Conservation (phyloP, 441 rosid species). For the Jatropha podagrica region DNA sequence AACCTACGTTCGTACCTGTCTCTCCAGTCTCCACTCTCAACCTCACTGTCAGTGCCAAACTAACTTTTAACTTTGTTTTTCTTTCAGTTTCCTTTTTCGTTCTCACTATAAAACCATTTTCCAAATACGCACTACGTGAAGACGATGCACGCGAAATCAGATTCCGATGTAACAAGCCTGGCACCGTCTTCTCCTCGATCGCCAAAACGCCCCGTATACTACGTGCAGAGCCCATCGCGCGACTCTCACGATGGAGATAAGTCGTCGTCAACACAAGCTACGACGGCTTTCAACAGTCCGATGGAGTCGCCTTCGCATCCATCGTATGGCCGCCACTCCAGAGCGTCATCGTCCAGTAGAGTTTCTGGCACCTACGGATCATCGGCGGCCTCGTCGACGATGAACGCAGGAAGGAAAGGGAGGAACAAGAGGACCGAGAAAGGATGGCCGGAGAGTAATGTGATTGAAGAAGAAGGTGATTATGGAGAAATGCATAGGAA, state of each 20-base stretch:
- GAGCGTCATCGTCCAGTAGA: constrained; percentile 65
- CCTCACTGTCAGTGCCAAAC: constrained; percentile 1
- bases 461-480: constrained; percentile 62
- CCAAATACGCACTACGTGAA: not conserved
- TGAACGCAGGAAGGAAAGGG: constrained; percentile 37
- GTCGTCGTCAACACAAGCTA: constrained; percentile 52
- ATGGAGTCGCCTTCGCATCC: constrained; percentile 77
- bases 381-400: constrained; percentile 47
- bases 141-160: constrained; percentile 40
- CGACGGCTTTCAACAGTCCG: constrained; percentile 58
- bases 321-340: constrained; percentile 59
- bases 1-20: not conserved
- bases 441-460: constrained; percentile 64
- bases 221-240: constrained; percentile 74
- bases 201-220: constrained; percentile 63
- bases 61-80: not conserved
- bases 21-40: not conserved
- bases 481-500: constrained; percentile 46
- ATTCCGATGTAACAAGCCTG: constrained; percentile 59
- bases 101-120: not conserved
- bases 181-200: constrained; percentile 54
- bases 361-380: constrained; percentile 66
- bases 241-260: constrained; percentile 70
- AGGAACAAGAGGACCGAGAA: constrained; percentile 52
- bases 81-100: not conserved